Percentiles rank a stretch among this genome's conserved stretches.
phyloP scores from a whole-genome alignment of 1,284 basidiomycete species.

The Athelia sp. region DNA sequence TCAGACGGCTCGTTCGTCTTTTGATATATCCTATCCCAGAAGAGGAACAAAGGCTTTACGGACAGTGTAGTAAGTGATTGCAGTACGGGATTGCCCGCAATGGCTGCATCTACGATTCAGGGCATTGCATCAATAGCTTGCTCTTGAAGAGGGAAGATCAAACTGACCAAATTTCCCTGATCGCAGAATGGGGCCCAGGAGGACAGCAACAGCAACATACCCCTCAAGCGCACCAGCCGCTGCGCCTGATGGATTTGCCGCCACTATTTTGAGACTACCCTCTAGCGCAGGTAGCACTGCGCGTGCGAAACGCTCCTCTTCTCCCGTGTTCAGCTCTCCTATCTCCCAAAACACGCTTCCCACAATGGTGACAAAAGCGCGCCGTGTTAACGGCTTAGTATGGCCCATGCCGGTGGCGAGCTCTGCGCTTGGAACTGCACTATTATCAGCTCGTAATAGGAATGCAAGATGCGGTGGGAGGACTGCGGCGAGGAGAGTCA shows the following conservation, averaged over 20 bases:
- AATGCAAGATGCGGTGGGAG: constrained; percentile 57
- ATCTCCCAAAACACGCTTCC: constrained; percentile 32
- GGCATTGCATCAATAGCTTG: background rate
- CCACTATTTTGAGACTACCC: constrained; percentile 59
- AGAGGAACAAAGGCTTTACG: constrained; percentile 77
- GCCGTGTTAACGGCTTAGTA: constrained; percentile 30
- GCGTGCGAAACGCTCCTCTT: constrained; percentile 43
- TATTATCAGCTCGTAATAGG: constrained; percentile 43
- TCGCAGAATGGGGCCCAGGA: constrained; percentile 57
- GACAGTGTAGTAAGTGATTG: constrained; percentile 39
- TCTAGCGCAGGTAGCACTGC: constrained; percentile 62
- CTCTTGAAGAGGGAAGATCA: background rate
- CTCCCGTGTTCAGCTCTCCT: constrained; percentile 28
- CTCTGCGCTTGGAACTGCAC: constrained; percentile 25
- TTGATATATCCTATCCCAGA: constrained; percentile 84
- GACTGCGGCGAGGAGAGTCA: constrained; percentile 47
- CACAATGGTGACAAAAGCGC: constrained; percentile 29
- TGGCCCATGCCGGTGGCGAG: constrained; percentile 70
- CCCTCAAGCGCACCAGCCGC: constrained; percentile 75
- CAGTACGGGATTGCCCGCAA: constrained; percentile 35
- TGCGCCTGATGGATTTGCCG: constrained; percentile 51
- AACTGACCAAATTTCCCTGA: constrained; percentile 50
- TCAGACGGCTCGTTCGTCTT: constrained; percentile 65
- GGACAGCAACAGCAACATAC: constrained; percentile 69
- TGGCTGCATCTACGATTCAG: constrained; percentile 14